These are phyloP conservation scores for Emmonsiellopsis sp. DNA, from an alignment of 2,329 filamentous ascomycete genomes.

Conservation along the genomic window DNA sequence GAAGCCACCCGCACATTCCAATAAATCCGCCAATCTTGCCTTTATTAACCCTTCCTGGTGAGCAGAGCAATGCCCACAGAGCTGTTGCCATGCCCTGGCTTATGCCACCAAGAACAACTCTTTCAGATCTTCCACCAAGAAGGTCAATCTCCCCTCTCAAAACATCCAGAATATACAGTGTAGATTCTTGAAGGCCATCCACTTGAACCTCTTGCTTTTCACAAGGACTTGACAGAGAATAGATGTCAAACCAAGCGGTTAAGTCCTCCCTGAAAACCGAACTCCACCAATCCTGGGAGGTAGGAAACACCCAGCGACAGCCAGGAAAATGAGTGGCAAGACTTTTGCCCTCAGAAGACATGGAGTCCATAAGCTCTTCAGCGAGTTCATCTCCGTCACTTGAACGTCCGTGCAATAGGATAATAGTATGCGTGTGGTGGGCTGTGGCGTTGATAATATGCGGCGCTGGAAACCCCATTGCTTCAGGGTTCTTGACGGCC, in stretches of 20 bases:
- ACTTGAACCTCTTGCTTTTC: slow-evolving; percentile 28
- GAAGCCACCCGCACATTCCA: slow-evolving; percentile 44
- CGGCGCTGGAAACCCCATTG: too few species aligned
- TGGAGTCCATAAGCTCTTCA: slow-evolving; percentile 35
- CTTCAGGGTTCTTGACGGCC: too few species aligned
- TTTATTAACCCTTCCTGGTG: slow-evolving; percentile 11
- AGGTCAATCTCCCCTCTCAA: slow-evolving; percentile 26
- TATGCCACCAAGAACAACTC: slow-evolving; percentile 37
- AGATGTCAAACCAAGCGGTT: slow-evolving; percentile 41
- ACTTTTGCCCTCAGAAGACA: slow-evolving; percentile 21
- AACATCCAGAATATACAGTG: slow-evolving; percentile 24
- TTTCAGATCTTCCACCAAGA: slow-evolving; percentile 19
- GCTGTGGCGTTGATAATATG: too few species aligned
- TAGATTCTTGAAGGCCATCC: slow-evolving; percentile 31
- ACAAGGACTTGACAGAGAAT: slow-evolving; percentile 30
- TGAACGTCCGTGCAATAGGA: slow-evolving; percentile 40
- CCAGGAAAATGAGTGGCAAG: slow-evolving; percentile 22
- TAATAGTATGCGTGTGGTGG: slow-evolving; percentile 2
- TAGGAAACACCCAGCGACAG: slow-evolving; percentile 40
- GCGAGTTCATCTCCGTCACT: slow-evolving; percentile 40
- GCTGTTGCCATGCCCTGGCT: slow-evolving; percentile 41
- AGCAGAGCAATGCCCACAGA: slow-evolving; percentile 30
- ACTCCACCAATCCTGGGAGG: slow-evolving; percentile 31
- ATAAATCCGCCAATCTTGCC: slow-evolving; percentile 35
- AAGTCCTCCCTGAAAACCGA: slow-evolving; percentile 38